Conservation (phyloP, 75 land plant species). For the Ceratopteris richardii region DNA sequence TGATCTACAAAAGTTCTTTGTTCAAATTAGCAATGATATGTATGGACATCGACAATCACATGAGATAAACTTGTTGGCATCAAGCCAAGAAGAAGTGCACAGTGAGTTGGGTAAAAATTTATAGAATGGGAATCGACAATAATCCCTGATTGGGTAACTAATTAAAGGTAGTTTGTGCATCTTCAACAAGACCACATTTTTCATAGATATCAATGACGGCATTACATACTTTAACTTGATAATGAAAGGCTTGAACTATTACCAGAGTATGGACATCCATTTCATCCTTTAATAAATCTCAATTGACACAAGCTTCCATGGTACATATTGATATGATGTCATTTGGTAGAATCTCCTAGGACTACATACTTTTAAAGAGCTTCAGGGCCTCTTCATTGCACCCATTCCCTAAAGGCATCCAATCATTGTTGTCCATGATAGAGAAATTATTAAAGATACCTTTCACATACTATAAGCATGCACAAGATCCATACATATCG, state of each 20-base stretch:
- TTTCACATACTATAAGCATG: neutral
- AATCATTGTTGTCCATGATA: constrained; percentile 15
- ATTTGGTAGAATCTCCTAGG: constrained; percentile 11
- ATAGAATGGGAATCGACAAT: no score
- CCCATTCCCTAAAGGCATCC: constrained; percentile 16
- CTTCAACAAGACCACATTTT: constrained; percentile 14
- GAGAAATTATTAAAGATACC: constrained; percentile 6
- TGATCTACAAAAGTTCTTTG: no score
- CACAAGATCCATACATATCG: constrained; percentile 46
- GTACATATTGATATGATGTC: constrained; percentile 17
- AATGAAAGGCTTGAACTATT: constrained; percentile 4
- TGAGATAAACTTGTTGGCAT: no score
- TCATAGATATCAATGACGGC: constrained; percentile 16
- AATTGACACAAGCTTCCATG: constrained; percentile 12
- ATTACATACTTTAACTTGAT: constrained; percentile 10
- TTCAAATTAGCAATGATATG: no score
- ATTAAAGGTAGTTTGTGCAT: constrained; percentile 7
- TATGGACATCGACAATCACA: no score
- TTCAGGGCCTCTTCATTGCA: constrained; percentile 3
- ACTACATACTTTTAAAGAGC: constrained; percentile 11
- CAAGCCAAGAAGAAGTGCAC: no score
- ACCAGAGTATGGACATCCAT: constrained; percentile 13
- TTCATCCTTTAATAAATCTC: constrained; percentile 16
- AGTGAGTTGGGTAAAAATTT: no score
- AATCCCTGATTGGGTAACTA: no score